Base-by-base conservation (phyloP, 148 eudicot genomes). In the Diospyros lotus region DNA sequence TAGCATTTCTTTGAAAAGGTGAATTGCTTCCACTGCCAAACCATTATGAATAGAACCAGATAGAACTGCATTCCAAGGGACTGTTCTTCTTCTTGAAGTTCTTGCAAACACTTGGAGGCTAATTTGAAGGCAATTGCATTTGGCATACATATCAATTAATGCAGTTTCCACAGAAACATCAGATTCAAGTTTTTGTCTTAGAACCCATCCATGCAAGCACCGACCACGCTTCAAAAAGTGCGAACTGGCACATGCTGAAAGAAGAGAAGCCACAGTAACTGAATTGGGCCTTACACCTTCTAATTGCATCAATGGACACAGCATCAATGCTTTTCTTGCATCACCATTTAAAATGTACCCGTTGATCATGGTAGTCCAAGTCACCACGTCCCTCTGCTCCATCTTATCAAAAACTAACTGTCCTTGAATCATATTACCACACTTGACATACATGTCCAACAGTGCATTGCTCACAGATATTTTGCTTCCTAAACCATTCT, bases 371-470 rank as follows among this genome's bases (percentile, higher is more conserved):
- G 88, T 75, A 43, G 93, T 89, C 93, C 93, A 91, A 3, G 91
- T 83, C 41, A 89, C 91, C 56, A 89, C 93, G 78, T 91, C 93
- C 80, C 76, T 89, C 76, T 81, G 80, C 8, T 45, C 71, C 81
- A 82, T 80, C 80, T 62, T 64, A 72, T 87, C 84, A 71, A 91
- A 89, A 71, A 86, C 77, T 2, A 4, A 63, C 6, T 76, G 79
- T 3, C 90, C 98, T 39, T 83, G 88, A 51, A 64, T 73, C 73
- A 89, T 85, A 62, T 61, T 71, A 58, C 91, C 97, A 72, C 97
- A 87, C 69, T 86, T 90, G 17, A 78, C 85, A 75, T 89, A 93
- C 93, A 93, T 87, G 78, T 90, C 91, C 71, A 93, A 65, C 74
- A 93, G 73, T 1, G 96, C 92, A 75, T 93, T 90, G 46, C 81